Percentiles rank a stretch among this genome's conserved stretches.
These are phyloP conservation scores for Phytophthora uliginosa DNA, from an alignment of 352 stramenopile genomes.

Conservation along the genomic window DNA sequence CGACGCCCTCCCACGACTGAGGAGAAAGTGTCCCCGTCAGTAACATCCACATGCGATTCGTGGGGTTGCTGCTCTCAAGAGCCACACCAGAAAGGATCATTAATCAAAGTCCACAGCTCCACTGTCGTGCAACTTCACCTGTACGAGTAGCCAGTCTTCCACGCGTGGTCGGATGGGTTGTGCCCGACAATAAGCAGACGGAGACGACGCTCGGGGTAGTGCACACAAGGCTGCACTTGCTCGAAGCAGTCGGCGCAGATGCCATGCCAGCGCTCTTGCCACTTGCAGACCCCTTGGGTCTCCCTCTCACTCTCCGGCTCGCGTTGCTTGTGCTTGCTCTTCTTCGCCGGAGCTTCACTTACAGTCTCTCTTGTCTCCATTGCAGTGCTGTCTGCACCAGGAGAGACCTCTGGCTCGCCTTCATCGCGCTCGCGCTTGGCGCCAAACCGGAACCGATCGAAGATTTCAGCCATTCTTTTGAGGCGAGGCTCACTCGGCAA, in stretches of 20 bases:
- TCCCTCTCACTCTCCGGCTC: constrained; percentile 10
- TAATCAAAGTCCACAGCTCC: too few relatives aligned
- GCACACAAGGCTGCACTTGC: constrained; percentile 51
- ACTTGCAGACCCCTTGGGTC: constrained; percentile 44
- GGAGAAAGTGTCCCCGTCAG: constrained; percentile 73
- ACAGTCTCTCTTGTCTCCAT: background rate
- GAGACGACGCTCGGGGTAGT: constrained; percentile 73
- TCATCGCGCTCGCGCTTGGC: constrained; percentile 53
- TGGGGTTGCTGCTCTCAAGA: constrained; percentile 77
- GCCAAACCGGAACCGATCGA: constrained; percentile 71
- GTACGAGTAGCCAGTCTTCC: constrained; percentile 77
- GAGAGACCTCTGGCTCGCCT: background rate
- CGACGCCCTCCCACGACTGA: constrained; percentile 67
- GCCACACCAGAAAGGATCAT: background rate
- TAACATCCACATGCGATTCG: constrained; percentile 91
- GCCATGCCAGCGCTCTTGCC: constrained; percentile 86
- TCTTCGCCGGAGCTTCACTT: constrained; percentile 7
- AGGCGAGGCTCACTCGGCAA: background rate
- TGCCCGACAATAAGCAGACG: constrained; percentile 89
- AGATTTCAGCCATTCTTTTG: constrained; percentile 37
- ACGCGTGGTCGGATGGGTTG: constrained; percentile 93
- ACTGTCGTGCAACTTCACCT: constrained; percentile 31
- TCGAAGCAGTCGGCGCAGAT: constrained; percentile 85
- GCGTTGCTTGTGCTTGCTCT: constrained; percentile 16
- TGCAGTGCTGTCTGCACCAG: background rate